Evolutionary conservation across 176 grass and related monocot genomes (phyloP), one percentile per base, ranked within the genome.

Genomic region (Oryza rufipogon): DNA sequence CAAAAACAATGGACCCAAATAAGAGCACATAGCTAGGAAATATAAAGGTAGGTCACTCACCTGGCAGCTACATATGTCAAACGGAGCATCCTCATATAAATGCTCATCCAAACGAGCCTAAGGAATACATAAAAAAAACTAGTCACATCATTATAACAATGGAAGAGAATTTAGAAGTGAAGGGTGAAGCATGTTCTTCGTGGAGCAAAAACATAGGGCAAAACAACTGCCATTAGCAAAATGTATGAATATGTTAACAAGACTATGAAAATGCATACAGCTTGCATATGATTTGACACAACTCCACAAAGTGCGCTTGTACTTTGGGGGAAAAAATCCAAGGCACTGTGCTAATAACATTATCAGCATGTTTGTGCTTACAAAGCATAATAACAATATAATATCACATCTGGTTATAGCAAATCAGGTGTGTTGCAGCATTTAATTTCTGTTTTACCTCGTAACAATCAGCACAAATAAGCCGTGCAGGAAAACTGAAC

Each of bases 21-120:
- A 12, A 20, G 67, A 44, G 33, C 19, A 48, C 4, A 19, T 77
- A 13, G 45, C 1, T 7, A 78, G 16, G 14, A 74, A 33, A 54
- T 48, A 68, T 2, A 74, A 74, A 75, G 54, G 28, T 39, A 80
- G 45, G 49, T 36, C 74, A 82, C 79, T 74, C 77, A 95, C 93
- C 93, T 98, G 93, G 70, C 91, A 98, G 65, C 96, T 98, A 76
- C 96, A 95, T 75, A 95, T 89, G 77, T 98, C 96, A 88, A 92
- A 98, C 33, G 92, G 91, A 81, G 87, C 91, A 83, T 98, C 96
- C 71, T 98, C 93, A 19, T 44, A 41, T 80, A 98, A 90, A 86
- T 95, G 90, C 77, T 95, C 86, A 84, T 98, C 96, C 83, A 98
- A 65, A 45, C 80, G 79, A 93, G 85, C 86, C 96, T 98, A 81